Base-by-base conservation (phyloP, 176 grass and related monocot species). In the Juncus inflexus region DNA sequence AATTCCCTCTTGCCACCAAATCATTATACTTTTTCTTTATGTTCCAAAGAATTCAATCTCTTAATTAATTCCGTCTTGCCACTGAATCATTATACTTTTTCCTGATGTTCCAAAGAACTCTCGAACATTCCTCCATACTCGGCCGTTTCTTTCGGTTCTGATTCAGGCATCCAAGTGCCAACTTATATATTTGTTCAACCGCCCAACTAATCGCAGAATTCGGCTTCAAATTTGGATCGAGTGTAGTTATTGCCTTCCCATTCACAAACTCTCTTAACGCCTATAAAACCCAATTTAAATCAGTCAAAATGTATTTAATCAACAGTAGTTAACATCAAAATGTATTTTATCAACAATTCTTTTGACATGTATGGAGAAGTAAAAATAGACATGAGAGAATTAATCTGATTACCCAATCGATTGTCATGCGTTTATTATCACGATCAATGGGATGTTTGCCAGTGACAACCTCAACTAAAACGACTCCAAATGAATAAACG, bases 401-500 rank as follows among this genome's bases (percentile, higher is more conserved):
- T 5, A 47, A 47, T 5, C 43, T 47, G 9, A 47, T 47, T 47
- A 47, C 43, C 43, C 43, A 47, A 9, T 47, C 43, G 43, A 47
- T 47, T 47, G 43, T 47, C 9, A 47, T 5, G 9, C 9, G 43
- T 6, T 47, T 47, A 5, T 47, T 47, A 6, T 5, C 43, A 47
- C 43, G 43, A 47, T 47, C 43, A 2, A 47, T 5, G 43, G 43
- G 43, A 5, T 55, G 54, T 71, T 71, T 71, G 11, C 67, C 67
- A 13, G 67, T 71, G 19, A 71, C 4, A 35, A 41, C 42, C 38
- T 71, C 67, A 28, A 71, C 4, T 71, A 71, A 43, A 71, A 71
- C 38, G 6, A 71, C 67, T 71, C 67, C 67, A 10, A 58, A 71
- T 38, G 67, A 71, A 45, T 71, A 71, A 40, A 71, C 67, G 11